These are phyloP conservation scores for Saccharomycodes ludwigii DNA, from an alignment of 805 yeast genomes.

Conservation along the genomic window DNA sequence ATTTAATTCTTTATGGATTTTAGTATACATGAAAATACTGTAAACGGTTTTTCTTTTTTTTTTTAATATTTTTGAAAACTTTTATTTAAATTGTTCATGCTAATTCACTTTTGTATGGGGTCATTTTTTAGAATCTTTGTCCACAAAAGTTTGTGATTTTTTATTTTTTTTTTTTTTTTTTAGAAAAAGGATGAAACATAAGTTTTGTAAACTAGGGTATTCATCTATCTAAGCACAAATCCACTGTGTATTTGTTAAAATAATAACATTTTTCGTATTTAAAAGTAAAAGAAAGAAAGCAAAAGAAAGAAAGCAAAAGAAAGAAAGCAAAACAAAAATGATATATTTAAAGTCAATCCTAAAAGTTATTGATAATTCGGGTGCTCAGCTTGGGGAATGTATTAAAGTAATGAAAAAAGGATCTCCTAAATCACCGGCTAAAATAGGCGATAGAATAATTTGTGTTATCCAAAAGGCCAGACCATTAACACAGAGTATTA, in stretches of 20 bases:
- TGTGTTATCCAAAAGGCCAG: slow-evolving; percentile 89
- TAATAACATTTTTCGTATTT: background rate
- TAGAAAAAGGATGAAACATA: no score
- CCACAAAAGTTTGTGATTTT: no score
- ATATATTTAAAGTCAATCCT: slow-evolving; percentile 77
- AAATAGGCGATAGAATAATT: slow-evolving; percentile 84
- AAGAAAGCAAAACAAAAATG: slow-evolving; percentile 31
- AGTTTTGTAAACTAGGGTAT: no score
- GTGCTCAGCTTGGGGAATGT: slow-evolving; percentile 91
- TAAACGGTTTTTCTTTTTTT: no score
- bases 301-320: background rate
- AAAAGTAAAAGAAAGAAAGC: background rate
- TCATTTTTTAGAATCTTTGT: no score
- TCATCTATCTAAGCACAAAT: no score
- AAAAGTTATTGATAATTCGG: slow-evolving; percentile 90
- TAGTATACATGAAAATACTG: no score
- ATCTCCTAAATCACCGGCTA: slow-evolving; percentile 70
- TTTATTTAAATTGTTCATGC: no score
- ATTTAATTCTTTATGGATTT: no score
- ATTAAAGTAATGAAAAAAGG: slow-evolving; percentile 83
- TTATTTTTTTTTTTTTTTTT: no score
- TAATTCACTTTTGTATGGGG: no score
- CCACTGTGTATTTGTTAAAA: background rate
- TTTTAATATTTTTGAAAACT: no score
- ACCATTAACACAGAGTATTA: slow-evolving; percentile 56